Evolutionary conservation across 148 eudicot genomes (phyloP), one percentile per base, ranked within the genome.

Genomic region (Pouteria glomerata): DNA sequence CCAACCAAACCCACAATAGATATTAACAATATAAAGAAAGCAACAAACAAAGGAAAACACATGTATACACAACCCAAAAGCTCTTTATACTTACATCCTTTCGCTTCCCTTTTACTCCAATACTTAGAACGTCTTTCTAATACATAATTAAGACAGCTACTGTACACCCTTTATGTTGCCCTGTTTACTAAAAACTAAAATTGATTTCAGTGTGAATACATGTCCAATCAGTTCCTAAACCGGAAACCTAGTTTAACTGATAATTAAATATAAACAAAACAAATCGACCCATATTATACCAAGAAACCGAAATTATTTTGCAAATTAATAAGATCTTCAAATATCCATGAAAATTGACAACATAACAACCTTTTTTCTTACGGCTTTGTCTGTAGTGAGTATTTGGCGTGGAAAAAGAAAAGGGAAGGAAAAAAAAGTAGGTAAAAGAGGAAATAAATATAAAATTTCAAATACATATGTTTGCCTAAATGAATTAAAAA

Each of bases 1-100:
- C 86, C 97, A 82, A 90, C 88, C 90, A 79, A 80, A 81, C 78
- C 73, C 77, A 73, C 73, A 80, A 65, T 63, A 80, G 55, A 71
- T 62, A 68, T 53, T 57, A 66, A 55, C 62, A 77, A 71, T 72
- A 72, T 47, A 47, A 80, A 78, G 76, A 68, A 39, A 74, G 78
- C 27, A 66, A 64, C 66, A 72, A 73, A 71, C 78, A 52, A 69
- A 76, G 64, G 73, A 11, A 77, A 71, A 52, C 26, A 57, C 57
- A 73, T 57, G 53, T 63, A 33, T 44, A 58, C 66, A 76, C 33
- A 74, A 50, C 27, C 64, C 72, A 76, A 39, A 66, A 68, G 62
- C 53, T 26, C 72, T 77, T 75, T 79, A 47, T 66, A 74, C 73
- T 66, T 77, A 77, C 69, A n/a, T 68, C 57, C 50, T 65, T 79